These are phyloP conservation scores for Globisporangium abappressorium DNA, from an alignment of 352 stramenopile genomes.

Conservation along the genomic window DNA sequence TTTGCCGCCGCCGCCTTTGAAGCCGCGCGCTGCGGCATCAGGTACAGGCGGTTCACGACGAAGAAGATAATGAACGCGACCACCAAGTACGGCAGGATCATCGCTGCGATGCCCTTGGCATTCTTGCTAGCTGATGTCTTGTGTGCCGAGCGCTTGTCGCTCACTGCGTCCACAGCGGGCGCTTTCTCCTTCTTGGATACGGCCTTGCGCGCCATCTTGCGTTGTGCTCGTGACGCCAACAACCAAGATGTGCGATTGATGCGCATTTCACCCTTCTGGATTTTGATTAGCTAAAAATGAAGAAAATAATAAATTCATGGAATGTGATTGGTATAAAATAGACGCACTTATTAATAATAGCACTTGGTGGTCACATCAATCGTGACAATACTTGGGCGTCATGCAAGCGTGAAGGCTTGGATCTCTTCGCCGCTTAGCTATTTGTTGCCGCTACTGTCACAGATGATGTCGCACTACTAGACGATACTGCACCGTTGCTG, in stretches of 20 bases:
- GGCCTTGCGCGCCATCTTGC: constrained; percentile 20
- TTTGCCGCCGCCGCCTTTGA: constrained; percentile 1
- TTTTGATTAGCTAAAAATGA: background rate
- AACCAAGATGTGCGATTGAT: background rate
- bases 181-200: constrained; percentile 11
- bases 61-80: constrained; percentile 11
- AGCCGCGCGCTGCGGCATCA: constrained; percentile 6
- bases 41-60: constrained; percentile 13
- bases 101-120: constrained; percentile 6
- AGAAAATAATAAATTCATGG: background rate
- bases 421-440: background rate
- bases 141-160: constrained; percentile 2
- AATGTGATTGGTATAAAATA: background rate
- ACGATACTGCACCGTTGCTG: background rate
- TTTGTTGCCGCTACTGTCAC: background rate
- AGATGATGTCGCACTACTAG: too few relatives aligned
- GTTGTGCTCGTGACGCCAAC: background rate
- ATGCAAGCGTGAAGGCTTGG: background rate
- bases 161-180: background rate
- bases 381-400: background rate
- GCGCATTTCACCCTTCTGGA: background rate
- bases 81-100: constrained; percentile 11
- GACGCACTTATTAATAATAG: background rate
- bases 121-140: background rate
- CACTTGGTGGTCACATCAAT: background rate